These are phyloP conservation scores for Stagonosporopsis rhizophila DNA, from an alignment of 2,329 filamentous ascomycete genomes.

Conservation along the genomic window DNA sequence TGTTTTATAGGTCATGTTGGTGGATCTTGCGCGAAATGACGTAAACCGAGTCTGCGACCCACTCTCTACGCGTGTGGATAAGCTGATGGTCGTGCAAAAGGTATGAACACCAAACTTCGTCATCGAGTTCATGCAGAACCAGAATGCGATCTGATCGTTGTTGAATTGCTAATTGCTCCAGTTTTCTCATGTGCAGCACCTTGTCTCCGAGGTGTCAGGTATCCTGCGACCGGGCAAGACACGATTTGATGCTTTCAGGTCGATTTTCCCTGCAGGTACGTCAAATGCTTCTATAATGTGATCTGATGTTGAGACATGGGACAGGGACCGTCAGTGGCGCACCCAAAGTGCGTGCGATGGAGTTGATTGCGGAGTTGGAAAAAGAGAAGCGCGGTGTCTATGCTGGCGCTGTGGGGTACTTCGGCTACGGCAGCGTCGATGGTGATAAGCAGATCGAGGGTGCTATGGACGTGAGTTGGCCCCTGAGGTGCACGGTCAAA, in stretches of 20 bases:
- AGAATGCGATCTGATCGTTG: conserved; percentile 2
- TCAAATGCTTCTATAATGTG: conserved; percentile 22
- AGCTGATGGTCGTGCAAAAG: conserved; percentile 75
- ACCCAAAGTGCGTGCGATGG: conserved; percentile 96
- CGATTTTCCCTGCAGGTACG: conserved; percentile 89
- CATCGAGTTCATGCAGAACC: conserved; percentile 14
- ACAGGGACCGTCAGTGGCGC: conserved; percentile 82
- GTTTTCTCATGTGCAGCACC: conserved; percentile 96
- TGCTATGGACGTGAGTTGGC: conserved; percentile 73
- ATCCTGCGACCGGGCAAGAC: conserved; percentile 83
- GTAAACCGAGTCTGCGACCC: conserved; percentile 96
- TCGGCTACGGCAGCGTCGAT: conserved; percentile 81
- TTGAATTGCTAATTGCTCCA: conserved; percentile 44
- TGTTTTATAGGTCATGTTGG: conserved; percentile 84
- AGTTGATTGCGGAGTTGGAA: conserved; percentile 93
- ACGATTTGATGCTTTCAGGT: conserved; percentile 92
- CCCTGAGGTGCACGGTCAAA: conserved; percentile 18
- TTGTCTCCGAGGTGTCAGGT: conserved; percentile 94
- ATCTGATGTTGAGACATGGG: conserved; percentile 20
- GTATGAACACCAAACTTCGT: conserved; percentile 25
- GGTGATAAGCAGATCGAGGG: conserved; percentile 71
- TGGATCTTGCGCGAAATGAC: conserved; percentile 94
- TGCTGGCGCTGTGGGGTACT: conserved; percentile 95
- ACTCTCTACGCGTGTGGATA: conserved; percentile 85
- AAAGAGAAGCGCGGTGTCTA: conserved; percentile 94